phyloP scores from a whole-genome alignment of 345 rosid genomes.

The Erysimum cheiranthoides region DNA sequence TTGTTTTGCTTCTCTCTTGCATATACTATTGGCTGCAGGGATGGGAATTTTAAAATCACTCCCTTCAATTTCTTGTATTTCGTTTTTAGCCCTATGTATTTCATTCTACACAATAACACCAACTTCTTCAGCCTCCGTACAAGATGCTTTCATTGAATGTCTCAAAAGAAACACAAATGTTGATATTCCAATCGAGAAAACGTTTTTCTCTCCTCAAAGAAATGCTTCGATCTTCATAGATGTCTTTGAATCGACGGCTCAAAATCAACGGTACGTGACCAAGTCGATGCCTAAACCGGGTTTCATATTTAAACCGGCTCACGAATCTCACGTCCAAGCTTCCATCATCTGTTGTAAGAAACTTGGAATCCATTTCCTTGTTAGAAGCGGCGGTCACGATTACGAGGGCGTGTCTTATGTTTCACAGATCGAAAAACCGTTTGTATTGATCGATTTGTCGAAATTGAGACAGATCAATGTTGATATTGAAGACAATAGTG shows the following conservation, averaged over 20 bases:
- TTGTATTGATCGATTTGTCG: constrained; percentile 55
- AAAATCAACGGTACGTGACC: constrained; percentile 52
- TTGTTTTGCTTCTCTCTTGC: background rate
- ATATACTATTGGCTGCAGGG: background rate
- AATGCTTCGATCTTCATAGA: constrained; percentile 49
- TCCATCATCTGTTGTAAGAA: constrained; percentile 57
- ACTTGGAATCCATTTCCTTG: constrained; percentile 53
- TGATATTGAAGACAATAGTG: constrained; percentile 49
- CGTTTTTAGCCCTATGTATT: constrained; percentile 26
- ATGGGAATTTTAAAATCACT: constrained; percentile 21
- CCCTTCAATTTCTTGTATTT: constrained; percentile 13
- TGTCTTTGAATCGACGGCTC: constrained; percentile 52
- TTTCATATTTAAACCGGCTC: constrained; percentile 56
- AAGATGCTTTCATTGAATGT: constrained; percentile 51
- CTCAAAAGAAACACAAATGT: constrained; percentile 43
- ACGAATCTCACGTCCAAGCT: constrained; percentile 62
- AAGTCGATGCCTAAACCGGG: constrained; percentile 59
- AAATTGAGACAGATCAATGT: constrained; percentile 54
- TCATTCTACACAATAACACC: constrained; percentile 20
- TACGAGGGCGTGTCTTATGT: constrained; percentile 66
- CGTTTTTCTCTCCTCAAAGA: constrained; percentile 42
- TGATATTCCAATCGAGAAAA: constrained; percentile 25
- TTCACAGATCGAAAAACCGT: constrained; percentile 54
- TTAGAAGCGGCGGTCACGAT: constrained; percentile 74
- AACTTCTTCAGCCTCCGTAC: constrained; percentile 16